Percentiles rank a stretch among this genome's conserved stretches.
phyloP scores from a whole-genome alignment of 441 rosid genomes.

The Pelargonium cotyledonis region DNA sequence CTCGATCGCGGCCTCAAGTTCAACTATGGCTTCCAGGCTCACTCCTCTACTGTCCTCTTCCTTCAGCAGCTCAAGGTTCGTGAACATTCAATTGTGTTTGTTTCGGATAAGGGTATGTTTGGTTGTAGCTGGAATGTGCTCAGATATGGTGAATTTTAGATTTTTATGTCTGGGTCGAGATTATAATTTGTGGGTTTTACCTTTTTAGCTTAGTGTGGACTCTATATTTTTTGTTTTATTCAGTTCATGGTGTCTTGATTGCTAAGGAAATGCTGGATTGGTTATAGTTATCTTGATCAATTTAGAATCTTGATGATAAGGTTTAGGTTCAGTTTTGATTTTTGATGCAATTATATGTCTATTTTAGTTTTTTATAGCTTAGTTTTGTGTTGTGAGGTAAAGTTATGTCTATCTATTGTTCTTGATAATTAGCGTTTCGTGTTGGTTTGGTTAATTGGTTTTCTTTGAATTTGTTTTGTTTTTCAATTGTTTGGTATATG shows the following conservation, averaged over 20 bases:
- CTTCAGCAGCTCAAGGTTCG: slow-evolving; percentile 88
- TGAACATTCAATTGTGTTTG: background rate
- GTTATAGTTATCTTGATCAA: background rate
- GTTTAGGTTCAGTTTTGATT: background rate
- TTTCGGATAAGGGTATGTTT: background rate
- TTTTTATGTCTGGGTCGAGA: background rate
- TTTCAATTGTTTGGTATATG: background rate
- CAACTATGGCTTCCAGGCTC: slow-evolving; percentile 78
- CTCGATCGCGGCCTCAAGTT: slow-evolving; percentile 92
- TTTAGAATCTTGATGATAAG: background rate
- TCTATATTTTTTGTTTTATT: background rate
- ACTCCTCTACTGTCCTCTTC: slow-evolving; percentile 70
- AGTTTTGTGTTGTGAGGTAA: background rate
- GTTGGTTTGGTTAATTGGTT: background rate
- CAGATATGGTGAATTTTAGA: background rate
- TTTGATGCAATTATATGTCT: background rate
- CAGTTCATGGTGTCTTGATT: background rate
- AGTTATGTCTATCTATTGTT: background rate
- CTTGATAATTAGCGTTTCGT: background rate
- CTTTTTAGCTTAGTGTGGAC: background rate
- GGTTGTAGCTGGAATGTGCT: background rate
- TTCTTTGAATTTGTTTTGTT: background rate
- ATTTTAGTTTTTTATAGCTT: background rate
- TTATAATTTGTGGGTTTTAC: background rate
- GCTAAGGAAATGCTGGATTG: background rate